Percentiles rank a stretch among this genome's conserved stretches.
Conservation (phyloP, 768 basidiomycete species). For the Erythrobasidium yunnanense region DNA sequence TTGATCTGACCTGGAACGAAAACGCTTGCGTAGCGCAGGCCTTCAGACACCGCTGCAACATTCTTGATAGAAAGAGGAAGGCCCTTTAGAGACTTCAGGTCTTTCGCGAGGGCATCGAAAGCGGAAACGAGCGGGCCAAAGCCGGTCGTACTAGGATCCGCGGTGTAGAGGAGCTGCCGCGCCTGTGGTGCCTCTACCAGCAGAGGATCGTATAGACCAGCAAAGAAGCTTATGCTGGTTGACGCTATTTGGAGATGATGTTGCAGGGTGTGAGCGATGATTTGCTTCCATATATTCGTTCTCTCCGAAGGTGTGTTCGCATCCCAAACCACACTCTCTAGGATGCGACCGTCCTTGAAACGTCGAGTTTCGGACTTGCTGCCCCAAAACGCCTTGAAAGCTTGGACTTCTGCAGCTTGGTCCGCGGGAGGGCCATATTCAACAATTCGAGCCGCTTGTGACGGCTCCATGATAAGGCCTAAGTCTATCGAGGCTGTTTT, state of each 20-base stretch:
- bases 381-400: slow-evolving; percentile 82
- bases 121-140: slow-evolving; percentile 54
- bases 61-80: slow-evolving; percentile 68
- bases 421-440: slow-evolving; percentile 75
- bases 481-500: slow-evolving; percentile 47
- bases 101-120: slow-evolving; percentile 65
- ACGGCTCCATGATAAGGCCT: slow-evolving; percentile 63
- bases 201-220: slow-evolving; percentile 40
- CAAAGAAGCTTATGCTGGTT: slow-evolving; percentile 44
- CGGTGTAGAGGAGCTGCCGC: slow-evolving; percentile 39
- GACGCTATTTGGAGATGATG: slow-evolving; percentile 60
- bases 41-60: slow-evolving; percentile 61
- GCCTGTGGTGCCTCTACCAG: slow-evolving; percentile 40
- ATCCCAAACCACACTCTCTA: slow-evolving; percentile 95
- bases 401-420: slow-evolving; percentile 49
- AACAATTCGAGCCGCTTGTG: slow-evolving; percentile 68
- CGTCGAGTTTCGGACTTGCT: slow-evolving; percentile 78
- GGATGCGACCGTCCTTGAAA: slow-evolving; percentile 89
- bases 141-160: slow-evolving; percentile 41
- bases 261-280: slow-evolving; percentile 62
- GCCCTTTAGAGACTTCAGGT: slow-evolving; percentile 60
- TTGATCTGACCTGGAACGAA: slow-evolving; percentile 60
- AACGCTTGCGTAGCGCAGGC: slow-evolving; percentile 66
- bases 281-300: slow-evolving; percentile 59
- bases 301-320: slow-evolving; percentile 54